Evolutionary conservation across 345 rosid genomes (phyloP).

Genomic region (Brassica juncea): DNA sequence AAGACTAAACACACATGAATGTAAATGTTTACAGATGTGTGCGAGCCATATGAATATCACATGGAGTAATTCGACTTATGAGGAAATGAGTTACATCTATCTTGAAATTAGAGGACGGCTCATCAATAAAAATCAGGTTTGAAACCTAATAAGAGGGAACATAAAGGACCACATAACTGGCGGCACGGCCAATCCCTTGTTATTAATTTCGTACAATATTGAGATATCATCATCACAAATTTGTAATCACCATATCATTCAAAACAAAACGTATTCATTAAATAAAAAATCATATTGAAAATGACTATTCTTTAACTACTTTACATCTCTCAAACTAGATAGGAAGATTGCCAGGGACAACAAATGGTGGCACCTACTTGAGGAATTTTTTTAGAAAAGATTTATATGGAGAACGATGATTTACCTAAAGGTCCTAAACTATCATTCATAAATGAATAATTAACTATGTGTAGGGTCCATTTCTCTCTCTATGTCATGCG

Average conservation of each 20-base stretch:
- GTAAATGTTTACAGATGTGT: constrained; percentile 1
- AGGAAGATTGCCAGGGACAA: constrained; percentile 22
- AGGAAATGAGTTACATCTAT: constrained; percentile 32
- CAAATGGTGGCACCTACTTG: constrained; percentile 64
- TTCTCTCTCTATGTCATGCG: constrained; percentile 5
- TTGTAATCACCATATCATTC: not conserved
- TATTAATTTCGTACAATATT: constrained; percentile 8
- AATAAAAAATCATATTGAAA: constrained; percentile 7
- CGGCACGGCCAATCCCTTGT: constrained; percentile 11
- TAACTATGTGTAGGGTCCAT: not conserved
- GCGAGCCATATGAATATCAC: constrained; percentile 31
- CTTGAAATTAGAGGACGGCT: constrained; percentile 7
- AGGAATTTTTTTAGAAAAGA: constrained; percentile 56
- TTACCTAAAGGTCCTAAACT: not conserved
- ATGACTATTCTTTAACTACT: constrained; percentile 11
- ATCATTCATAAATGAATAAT: not conserved
- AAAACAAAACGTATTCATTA: not conserved
- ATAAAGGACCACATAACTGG: constrained; percentile 13
- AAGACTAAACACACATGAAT: constrained; percentile 3
- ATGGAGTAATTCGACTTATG: constrained; percentile 24
- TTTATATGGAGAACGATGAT: constrained; percentile 25
- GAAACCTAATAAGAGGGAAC: constrained; percentile 19
- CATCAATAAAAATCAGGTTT: constrained; percentile 18
- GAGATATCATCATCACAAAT: constrained; percentile 9
- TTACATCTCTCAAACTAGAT: constrained; percentile 17